Conservation (phyloP, 2,329 filamentous ascomycete genomes). For the Beauveria sp. region DNA sequence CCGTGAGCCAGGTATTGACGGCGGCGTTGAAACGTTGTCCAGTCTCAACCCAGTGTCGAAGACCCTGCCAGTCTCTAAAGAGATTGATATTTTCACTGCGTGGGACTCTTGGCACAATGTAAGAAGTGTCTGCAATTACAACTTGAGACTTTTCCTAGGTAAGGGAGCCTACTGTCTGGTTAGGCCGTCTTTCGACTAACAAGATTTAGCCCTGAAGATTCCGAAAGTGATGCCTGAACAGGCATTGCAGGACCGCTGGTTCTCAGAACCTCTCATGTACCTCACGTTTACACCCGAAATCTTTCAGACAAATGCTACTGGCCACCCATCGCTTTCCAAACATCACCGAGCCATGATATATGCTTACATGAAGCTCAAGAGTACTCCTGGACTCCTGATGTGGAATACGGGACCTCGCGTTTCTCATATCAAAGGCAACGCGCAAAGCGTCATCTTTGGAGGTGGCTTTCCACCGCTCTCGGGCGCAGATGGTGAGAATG, state of each 20-base stretch:
- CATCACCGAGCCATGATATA: constrained; percentile 54
- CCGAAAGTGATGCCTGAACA: constrained; percentile 51
- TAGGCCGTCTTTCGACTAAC: neutral
- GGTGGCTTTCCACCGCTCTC: constrained; percentile 59
- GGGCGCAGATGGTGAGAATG: constrained; percentile 45
- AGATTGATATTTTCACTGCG: constrained; percentile 59
- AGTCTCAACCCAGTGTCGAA: constrained; percentile 28
- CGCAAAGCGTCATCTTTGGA: neutral
- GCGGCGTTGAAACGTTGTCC: constrained; percentile 45
- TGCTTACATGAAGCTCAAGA: constrained; percentile 57
- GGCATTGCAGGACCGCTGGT: constrained; percentile 59
- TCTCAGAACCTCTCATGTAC: constrained; percentile 59
- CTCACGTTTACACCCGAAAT: constrained; percentile 44
- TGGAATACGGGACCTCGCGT: constrained; percentile 49
- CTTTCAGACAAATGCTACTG: constrained; percentile 54
- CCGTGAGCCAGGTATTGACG: constrained; percentile 56
- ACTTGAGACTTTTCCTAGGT: constrained; percentile 74
- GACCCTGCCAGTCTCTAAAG: constrained; percentile 18
- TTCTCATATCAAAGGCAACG: constrained; percentile 21
- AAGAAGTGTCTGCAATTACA: constrained; percentile 78
- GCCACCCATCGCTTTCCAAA: constrained; percentile 54
- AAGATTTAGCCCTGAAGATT: constrained; percentile 42
- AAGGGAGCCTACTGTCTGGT: constrained; percentile 31
- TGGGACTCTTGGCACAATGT: constrained; percentile 96
- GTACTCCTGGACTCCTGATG: constrained; percentile 55